A percentile compares a stretch with the other conserved stretches of the same genome.
phyloP scores from a whole-genome alignment of 2,329 filamentous ascomycete genomes.

The Ophiostoma ulmi region DNA sequence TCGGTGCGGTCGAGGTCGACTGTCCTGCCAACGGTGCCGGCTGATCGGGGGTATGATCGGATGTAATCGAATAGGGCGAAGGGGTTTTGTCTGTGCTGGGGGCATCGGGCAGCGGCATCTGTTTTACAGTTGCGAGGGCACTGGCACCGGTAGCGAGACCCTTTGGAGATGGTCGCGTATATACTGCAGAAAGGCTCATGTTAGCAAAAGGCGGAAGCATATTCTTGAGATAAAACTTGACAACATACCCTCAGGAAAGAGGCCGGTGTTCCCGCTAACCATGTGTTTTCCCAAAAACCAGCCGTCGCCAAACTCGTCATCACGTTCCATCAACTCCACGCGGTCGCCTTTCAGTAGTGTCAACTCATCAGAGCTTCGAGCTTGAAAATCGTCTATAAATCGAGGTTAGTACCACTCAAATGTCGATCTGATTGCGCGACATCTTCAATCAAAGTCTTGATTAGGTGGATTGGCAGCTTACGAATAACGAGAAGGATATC shows the following conservation, averaged over 20 bases:
- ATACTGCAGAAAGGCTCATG: constrained; percentile 39
- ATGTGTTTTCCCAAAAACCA: constrained; percentile 77
- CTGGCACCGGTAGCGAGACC: constrained; percentile 31
- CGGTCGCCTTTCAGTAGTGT: constrained; percentile 79
- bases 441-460: too few species aligned
- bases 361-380: constrained; percentile 88
- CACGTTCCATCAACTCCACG: constrained; percentile 75
- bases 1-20: neutral
- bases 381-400: constrained; percentile 78
- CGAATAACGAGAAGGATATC: constrained; percentile 67
- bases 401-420: constrained; percentile 2
- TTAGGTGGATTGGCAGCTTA: constrained; percentile 43
- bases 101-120: constrained; percentile 17
- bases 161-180: constrained; percentile 55
- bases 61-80: neutral
- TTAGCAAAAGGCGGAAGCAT: constrained; percentile 31
- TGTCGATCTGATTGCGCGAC: neutral
- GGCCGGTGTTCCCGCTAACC: constrained; percentile 65
- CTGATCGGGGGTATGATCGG: neutral
- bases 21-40: constrained; percentile 26
- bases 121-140: constrained; percentile 27
- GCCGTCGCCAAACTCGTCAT: constrained; percentile 84
- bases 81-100: constrained; percentile 9
- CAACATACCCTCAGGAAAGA: constrained; percentile 73
- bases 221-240: neutral